Evolutionary conservation across 305 asterid genomes (phyloP).

Genomic region (Fraxinus paxiana): DNA sequence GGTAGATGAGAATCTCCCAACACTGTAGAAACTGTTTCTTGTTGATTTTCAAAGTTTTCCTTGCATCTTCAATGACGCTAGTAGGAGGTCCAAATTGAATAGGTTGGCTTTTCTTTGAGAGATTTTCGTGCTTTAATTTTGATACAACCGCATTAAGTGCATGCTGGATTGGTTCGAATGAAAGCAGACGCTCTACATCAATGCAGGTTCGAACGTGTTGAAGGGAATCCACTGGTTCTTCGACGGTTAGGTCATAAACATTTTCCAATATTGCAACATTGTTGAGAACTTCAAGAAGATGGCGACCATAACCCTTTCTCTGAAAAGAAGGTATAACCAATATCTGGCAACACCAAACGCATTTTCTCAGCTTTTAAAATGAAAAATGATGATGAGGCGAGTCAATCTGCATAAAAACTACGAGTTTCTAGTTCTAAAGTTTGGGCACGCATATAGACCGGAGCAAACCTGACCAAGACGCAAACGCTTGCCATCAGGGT

Average conservation of each 20-base stretch:
- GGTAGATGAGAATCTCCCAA: conserved; percentile 88
- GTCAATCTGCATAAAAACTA: neutral
- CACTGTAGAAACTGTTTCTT: conserved; percentile 75
- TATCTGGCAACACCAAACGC: conserved; percentile 50
- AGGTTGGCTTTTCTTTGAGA: conserved; percentile 48
- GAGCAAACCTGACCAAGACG: conserved; percentile 82
- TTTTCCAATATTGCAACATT: conserved; percentile 53
- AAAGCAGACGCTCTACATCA: conserved; percentile 70
- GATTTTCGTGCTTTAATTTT: conserved; percentile 49
- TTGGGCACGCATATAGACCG: neutral
- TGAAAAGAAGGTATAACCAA: conserved; percentile 72
- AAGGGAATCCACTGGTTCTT: conserved; percentile 86
- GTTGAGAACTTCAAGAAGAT: conserved; percentile 61
- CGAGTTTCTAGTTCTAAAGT: neutral
- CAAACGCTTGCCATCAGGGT: conserved; percentile 61
- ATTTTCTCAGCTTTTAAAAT: conserved; percentile 10
- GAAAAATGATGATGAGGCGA: neutral
- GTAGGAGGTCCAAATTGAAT: conserved; percentile 48
- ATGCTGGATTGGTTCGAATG: conserved; percentile 46
- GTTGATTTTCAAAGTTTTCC: conserved; percentile 72
- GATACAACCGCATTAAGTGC: conserved; percentile 45
- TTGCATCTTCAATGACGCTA: conserved; percentile 47
- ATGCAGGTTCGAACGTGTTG: conserved; percentile 72
- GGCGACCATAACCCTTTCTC: conserved; percentile 70
- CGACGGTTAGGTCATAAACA: conserved; percentile 74